Evolutionary conservation across 805 yeast species (phyloP), one percentile per base, ranked within the genome.

Genomic region (Diddensiella caesifluorescens): DNA sequence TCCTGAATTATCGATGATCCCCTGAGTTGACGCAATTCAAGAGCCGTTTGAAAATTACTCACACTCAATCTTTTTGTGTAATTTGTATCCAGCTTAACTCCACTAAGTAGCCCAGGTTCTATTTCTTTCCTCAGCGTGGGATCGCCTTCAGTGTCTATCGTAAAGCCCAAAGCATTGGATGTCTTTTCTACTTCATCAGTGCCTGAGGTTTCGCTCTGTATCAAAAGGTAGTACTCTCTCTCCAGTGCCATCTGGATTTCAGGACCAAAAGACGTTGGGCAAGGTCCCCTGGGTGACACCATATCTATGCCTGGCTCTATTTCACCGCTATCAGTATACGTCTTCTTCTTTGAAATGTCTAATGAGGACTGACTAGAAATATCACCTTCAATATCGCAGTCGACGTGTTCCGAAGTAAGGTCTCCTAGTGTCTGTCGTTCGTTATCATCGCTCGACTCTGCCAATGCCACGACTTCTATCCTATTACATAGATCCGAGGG

Each of bases 401-500:
- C 10, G 6, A 6, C 33, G 15, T 7, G 6, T 12, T 29, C 9
- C 20, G 20, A 10, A n/a, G 18, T 6, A 6, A 32, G n/a, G 22
- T 32, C 35, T 18, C 12, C 22, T 18, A 6, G 13, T 7, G 10
- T 7, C 10, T 29, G 10, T 16, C 7, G 13, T 13, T 29, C 13
- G 7, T 7, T 13, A 22, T 18, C 22, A n/a, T 15, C 22, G 7
- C 12, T 22, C 7, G 18, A 16, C 5, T 13, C 35, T 5, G 35
- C 22, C 5, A 15, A 18, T 10, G 19, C 18, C 22, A 22, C 22
- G 12, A 13, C 32, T 28, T 28, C 32, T 6, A 15, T 19, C 6
- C 13, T 16, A n/a, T 26, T 6, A 28, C 5, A 3, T 7, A 32
- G 12, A 3, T 35, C 23, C 7, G 44, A 35, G 12, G 45, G 45